These are phyloP conservation scores for Pittosporum tobira DNA, from an alignment of 129 eudicot species.

Conservation along the genomic window DNA sequence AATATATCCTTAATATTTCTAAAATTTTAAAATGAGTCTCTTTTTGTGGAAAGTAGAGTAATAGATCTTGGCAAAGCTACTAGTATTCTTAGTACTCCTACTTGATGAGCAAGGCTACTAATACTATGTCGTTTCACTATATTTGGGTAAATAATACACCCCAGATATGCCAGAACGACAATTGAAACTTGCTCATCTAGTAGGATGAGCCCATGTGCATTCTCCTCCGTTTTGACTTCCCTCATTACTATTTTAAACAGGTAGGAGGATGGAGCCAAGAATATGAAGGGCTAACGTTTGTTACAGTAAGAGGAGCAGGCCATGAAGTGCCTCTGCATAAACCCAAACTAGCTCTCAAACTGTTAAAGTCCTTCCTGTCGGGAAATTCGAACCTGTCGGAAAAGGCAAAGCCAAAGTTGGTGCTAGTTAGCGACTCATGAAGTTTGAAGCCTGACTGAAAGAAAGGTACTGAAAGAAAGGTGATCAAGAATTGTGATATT, in stretches of 20 bases:
- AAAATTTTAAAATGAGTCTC: no score
- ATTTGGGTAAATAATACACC: no score
- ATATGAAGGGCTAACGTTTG: constrained; percentile 74
- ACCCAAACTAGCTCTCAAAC: constrained; percentile 69
- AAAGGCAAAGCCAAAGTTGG: constrained; percentile 45
- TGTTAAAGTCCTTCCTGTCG: constrained; percentile 51
- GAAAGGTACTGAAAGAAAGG: background rate
- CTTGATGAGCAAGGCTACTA: no score
- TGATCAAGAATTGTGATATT: no score
- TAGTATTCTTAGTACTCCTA: no score
- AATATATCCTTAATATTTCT: no score
- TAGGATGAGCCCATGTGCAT: background rate
- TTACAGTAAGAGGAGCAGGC: constrained; percentile 85
- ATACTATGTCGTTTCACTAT: no score
- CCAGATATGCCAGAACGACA: background rate
- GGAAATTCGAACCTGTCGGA: constrained; percentile 63
- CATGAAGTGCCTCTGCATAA: constrained; percentile 88
- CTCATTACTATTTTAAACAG: constrained; percentile 24
- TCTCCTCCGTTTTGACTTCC: background rate
- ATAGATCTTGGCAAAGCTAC: no score
- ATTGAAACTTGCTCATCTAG: background rate
- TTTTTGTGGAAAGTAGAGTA: no score
- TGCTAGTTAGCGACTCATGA: constrained; percentile 27
- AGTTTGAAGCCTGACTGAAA: background rate
- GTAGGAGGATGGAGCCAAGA: constrained; percentile 86